Percentiles rank a stretch among this genome's conserved stretches.
phyloP scores from a whole-genome alignment of 441 rosid species.

The Dalechampia spathulata region DNA sequence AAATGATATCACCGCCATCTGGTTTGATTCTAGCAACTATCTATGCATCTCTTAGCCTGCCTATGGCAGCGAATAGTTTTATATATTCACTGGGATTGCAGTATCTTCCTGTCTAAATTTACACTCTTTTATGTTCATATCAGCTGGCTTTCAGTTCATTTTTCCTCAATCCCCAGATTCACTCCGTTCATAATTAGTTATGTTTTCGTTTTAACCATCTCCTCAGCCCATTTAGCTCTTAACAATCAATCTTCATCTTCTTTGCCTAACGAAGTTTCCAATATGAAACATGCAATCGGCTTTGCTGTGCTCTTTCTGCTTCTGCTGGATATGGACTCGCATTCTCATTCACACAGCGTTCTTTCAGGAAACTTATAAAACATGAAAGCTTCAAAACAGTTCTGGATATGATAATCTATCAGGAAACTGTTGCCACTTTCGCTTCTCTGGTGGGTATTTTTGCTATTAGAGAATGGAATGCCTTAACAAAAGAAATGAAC shows the following conservation, averaged over 20 bases:
- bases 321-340: slow-evolving; percentile 35
- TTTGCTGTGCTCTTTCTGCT: slow-evolving; percentile 37
- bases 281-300: slow-evolving; percentile 29
- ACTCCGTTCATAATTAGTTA: slow-evolving; percentile 27
- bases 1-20: slow-evolving; percentile 10
- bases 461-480: slow-evolving; percentile 45
- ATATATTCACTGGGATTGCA: slow-evolving; percentile 37
- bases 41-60: slow-evolving; percentile 34
- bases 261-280: slow-evolving; percentile 25
- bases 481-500: slow-evolving; percentile 25
- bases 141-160: slow-evolving; percentile 44
- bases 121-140: slow-evolving; percentile 23
- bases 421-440: slow-evolving; percentile 25
- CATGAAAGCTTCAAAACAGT: slow-evolving; percentile 26
- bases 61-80: slow-evolving; percentile 23
- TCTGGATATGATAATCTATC: slow-evolving; percentile 35
- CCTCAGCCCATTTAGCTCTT: slow-evolving; percentile 37
- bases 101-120: slow-evolving; percentile 27
- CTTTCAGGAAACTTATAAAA: slow-evolving; percentile 34
- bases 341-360: slow-evolving; percentile 29
- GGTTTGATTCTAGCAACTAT: slow-evolving; percentile 18
- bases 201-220: slow-evolving; percentile 28
- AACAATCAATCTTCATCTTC: slow-evolving; percentile 20
- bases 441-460: slow-evolving; percentile 39
- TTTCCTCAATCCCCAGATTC: slow-evolving; percentile 38